A percentile compares a stretch with the other conserved stretches of the same genome.
Evolutionary conservation across 805 yeast species (phyloP).

Genomic region (Dipodascus albidus): DNA sequence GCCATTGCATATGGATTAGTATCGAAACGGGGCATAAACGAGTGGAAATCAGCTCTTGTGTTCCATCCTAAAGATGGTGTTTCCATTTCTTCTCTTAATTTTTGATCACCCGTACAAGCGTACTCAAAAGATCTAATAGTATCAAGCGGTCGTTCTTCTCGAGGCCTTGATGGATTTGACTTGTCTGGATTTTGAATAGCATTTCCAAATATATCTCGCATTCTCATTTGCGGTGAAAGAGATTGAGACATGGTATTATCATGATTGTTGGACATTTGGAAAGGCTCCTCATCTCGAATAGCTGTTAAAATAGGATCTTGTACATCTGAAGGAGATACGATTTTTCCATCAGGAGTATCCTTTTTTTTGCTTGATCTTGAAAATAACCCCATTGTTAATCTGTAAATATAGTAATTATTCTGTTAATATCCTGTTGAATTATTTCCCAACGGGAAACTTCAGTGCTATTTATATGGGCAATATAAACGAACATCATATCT

Average conservation of each 20-base stretch:
- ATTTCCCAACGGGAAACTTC: too few relatives aligned
- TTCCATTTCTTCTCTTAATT: constrained; percentile 73
- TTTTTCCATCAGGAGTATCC: constrained; percentile 9
- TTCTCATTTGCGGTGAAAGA: constrained; percentile 40
- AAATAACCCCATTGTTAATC: constrained; percentile 19
- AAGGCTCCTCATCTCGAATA: constrained; percentile 92
- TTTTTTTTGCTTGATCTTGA: constrained; percentile 12
- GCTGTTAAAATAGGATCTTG: constrained; percentile 91
- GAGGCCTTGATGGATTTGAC: constrained; percentile 84
- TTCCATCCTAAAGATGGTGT: constrained; percentile 73
- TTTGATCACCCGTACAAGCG: constrained; percentile 80
- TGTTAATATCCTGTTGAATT: too few relatives aligned
- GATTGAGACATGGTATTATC: constrained; percentile 20
- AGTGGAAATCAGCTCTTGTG: constrained; percentile 46
- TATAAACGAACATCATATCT: too few relatives aligned
- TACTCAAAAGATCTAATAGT: constrained; percentile 91
- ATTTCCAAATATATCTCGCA: constrained; percentile 79
- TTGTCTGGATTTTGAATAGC: constrained; percentile 70
- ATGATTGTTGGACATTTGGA: constrained; percentile 47
- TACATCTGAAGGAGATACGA: constrained; percentile 37
- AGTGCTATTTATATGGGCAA: too few relatives aligned
- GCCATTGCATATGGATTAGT: constrained; percentile 23
- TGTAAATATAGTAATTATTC: too few relatives aligned
- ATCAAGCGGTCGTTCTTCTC: constrained; percentile 95
- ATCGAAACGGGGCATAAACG: constrained; percentile 46